phyloP scores from a whole-genome alignment of 2,329 filamentous ascomycete genomes.

The Diplodia intermedia region DNA sequence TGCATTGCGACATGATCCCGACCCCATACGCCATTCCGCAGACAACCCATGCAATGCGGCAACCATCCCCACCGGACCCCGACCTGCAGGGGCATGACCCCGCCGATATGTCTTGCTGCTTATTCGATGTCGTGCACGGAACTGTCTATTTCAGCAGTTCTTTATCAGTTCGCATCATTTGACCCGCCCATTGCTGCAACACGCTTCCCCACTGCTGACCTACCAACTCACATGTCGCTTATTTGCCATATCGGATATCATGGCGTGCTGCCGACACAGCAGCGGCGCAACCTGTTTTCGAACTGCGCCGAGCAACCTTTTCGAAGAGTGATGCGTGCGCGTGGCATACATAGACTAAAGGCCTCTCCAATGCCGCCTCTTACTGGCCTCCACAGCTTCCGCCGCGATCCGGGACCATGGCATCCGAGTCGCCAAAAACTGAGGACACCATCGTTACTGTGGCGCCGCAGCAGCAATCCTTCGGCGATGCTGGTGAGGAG shows the following conservation, averaged over 20 bases:
- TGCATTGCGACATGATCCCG: constrained; percentile 30
- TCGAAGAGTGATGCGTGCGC: constrained; percentile 1
- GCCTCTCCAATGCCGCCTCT: background rate
- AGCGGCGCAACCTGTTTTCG: background rate
- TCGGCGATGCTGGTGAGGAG: background rate
- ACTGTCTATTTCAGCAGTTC: constrained; percentile 13
- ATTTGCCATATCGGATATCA: constrained; percentile 21
- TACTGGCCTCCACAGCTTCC: background rate
- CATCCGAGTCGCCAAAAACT: background rate
- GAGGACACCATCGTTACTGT: constrained; percentile 12
- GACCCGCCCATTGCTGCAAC: constrained; percentile 27
- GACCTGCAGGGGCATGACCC: constrained; percentile 11
- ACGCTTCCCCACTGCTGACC: constrained; percentile 23
- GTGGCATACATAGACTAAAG: constrained; percentile 16
- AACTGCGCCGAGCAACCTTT: background rate
- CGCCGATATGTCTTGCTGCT: constrained; percentile 15
- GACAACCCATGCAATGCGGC: background rate
- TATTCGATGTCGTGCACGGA: constrained; percentile 10
- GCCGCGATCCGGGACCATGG: background rate
- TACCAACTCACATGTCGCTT: constrained; percentile 7
- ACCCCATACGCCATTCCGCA: constrained; percentile 19
- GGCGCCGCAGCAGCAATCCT: constrained; percentile 5
- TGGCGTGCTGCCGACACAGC: constrained; percentile 18
- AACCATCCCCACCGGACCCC: constrained; percentile 15
- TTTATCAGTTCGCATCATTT: constrained; percentile 27